Evolutionary conservation across 805 yeast genomes (phyloP), one percentile per base, ranked within the genome.

Genomic region (Naumovozyma dairenensis): DNA sequence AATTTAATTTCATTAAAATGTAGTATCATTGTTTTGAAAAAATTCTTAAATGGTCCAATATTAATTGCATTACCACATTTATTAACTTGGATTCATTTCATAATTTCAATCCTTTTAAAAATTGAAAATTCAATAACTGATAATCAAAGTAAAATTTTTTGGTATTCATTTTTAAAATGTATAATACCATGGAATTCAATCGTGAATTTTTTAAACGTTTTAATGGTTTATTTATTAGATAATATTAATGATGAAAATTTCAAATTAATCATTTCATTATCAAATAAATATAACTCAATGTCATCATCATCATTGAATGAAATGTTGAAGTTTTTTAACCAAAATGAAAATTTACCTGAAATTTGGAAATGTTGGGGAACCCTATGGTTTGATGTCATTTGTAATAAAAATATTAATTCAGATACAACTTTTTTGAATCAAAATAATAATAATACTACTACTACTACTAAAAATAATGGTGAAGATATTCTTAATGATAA

Each of bases 351-450:
- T 28, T 59, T 81, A 32, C 74, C 81, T 28, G 93, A 82, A 55
- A 80, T 77, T 15, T 81, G 87, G 87, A 77, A 77, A 50, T 76
- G 86, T 48, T 80, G 89, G 85, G 93, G 93, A 2, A 71, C 85
- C 0, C 52, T 82, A 27, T 81, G 92, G 89, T 82, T 72, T 57
- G 87, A 81, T 54, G 60, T 62, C 17, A 62, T 81, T 25, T 49
- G 62, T 12, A 52, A 65, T 28, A 80, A 79, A 71, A 31, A 18
- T 35, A 37, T 31, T 3, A 25, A 35, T n/a, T 26, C 34, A 24
- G 43, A 68, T 42, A 58, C 58, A 26, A 69, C 63, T 30, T 58
- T 64, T 22, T 12, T 10, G 13, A 24, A 24, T 7, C n/a, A n/a
- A n/a, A n/a, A n/a, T n/a, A n/a, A n/a, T n/a, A n/a, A n/a, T n/a